Conservation (phyloP, 148 eudicot species). For the Rhododendron simsii region DNA sequence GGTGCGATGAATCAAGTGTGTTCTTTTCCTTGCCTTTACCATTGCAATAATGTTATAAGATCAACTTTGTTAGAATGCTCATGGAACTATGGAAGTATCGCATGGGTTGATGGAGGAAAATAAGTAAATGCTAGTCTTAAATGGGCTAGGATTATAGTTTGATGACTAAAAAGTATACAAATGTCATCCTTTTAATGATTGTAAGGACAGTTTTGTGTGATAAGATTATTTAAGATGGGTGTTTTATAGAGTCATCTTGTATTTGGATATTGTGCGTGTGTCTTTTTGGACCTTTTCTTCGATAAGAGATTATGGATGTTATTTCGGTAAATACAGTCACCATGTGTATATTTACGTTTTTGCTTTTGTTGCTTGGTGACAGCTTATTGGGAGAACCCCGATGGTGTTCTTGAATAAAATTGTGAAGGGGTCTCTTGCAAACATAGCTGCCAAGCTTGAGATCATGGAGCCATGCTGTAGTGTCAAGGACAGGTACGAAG, state of each 20-base stretch:
- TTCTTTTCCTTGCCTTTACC: background rate
- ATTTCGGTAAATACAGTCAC: background rate
- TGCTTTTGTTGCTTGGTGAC: constrained; percentile 17
- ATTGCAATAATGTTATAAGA: background rate
- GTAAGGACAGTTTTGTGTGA: background rate
- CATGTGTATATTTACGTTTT: background rate
- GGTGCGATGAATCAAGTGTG: background rate
- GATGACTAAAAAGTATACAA: background rate
- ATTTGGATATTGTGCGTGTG: background rate
- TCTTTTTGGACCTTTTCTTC: background rate
- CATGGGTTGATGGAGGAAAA: background rate
- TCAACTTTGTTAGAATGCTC: background rate
- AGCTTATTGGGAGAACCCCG: constrained; percentile 97
- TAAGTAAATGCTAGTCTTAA: background rate
- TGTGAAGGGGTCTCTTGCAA: constrained; percentile 73
- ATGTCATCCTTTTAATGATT: background rate
- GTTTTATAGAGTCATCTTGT: background rate
- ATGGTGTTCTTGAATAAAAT: constrained; percentile 91
- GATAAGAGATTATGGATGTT: background rate
- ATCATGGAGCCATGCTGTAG: constrained; percentile 99
- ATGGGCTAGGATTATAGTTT: background rate
- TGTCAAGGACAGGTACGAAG: constrained; percentile 84
- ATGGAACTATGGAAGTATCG: background rate
- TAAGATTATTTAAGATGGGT: too few relatives aligned
- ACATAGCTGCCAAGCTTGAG: constrained; percentile 96